Percentiles rank a stretch among this genome's conserved stretches.
Evolutionary conservation across 306 rosid genomes (phyloP).

Genomic region (Gynostemma pentaphyllum): DNA sequence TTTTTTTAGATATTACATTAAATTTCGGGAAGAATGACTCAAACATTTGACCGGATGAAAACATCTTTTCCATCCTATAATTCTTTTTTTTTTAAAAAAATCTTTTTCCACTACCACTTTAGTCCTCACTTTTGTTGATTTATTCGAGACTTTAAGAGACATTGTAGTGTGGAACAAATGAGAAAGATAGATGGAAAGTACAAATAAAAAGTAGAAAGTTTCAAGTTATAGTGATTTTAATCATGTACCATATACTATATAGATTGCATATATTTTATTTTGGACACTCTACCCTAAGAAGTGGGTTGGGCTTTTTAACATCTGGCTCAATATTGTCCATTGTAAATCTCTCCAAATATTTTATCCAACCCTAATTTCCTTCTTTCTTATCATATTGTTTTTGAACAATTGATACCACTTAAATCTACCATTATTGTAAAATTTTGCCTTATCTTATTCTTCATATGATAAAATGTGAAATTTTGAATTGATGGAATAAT

Average conservation of each 20-base stretch:
- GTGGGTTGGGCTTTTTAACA: constrained; percentile 2
- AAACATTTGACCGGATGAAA: too few species aligned
- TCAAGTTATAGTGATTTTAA: neutral
- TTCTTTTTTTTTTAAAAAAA: neutral
- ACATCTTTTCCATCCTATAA: too few species aligned
- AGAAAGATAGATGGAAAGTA: constrained; percentile 3
- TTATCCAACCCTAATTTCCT: neutral
- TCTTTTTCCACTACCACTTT: neutral
- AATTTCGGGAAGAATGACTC: too few species aligned
- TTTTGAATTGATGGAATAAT: too few species aligned
- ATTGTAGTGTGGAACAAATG: neutral
- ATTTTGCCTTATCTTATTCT: neutral
- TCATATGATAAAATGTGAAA: too few species aligned
- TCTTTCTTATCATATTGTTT: constrained; percentile 1
- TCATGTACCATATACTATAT: neutral
- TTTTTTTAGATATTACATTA: too few species aligned
- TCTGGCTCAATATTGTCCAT: neutral
- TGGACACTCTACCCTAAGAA: neutral
- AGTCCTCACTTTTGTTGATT: constrained; percentile 15
- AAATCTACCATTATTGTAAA: neutral
- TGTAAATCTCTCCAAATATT: neutral
- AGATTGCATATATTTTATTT: neutral
- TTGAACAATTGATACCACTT: neutral
- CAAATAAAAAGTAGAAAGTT: neutral
- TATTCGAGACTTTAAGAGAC: constrained; percentile 5